Percentiles rank a stretch among this genome's conserved stretches.
Evolutionary conservation across 1,284 basidiomycete genomes (phyloP).

Genomic region (Phlebopus sp.): DNA sequence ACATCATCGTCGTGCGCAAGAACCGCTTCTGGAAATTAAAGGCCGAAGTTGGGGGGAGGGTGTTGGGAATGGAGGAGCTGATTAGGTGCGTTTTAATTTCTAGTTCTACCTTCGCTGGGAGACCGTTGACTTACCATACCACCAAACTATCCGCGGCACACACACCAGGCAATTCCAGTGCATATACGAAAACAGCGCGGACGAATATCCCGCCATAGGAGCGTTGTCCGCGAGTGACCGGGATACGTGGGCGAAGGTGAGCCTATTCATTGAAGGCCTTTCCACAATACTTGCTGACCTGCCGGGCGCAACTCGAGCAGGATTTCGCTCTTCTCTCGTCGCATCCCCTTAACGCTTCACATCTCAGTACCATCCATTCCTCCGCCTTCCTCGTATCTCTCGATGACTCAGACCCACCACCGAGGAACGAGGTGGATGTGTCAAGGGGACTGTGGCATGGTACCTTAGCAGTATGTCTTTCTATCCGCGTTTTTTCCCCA

Average conservation of each 20-base stretch:
- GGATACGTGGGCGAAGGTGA: constrained; percentile 80
- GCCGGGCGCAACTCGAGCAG: constrained; percentile 31
- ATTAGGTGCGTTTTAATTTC: constrained; percentile 47
- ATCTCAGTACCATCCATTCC: constrained; percentile 75
- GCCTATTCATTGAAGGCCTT: constrained; percentile 6
- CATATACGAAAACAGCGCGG: constrained; percentile 64
- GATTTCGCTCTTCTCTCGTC: constrained; percentile 61
- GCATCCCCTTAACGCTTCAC: constrained; percentile 56
- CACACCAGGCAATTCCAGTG: constrained; percentile 66
- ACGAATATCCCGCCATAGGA: constrained; percentile 73
- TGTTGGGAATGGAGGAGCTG: constrained; percentile 70
- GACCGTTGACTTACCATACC: neutral
- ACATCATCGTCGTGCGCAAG: constrained; percentile 76
- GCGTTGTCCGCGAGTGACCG: constrained; percentile 75
- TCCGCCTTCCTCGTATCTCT: constrained; percentile 81
- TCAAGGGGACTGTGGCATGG: constrained; percentile 77
- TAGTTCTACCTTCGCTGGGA: neutral
- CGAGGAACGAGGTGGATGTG: constrained; percentile 44
- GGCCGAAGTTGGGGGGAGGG: constrained; percentile 49
- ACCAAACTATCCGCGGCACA: neutral
- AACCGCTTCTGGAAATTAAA: constrained; percentile 79
- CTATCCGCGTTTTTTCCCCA: neutral
- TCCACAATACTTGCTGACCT: neutral
- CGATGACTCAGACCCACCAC: constrained; percentile 57
- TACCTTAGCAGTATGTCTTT: constrained; percentile 31